Percentiles rank a stretch among this genome's conserved stretches.
Evolutionary conservation across 2,329 filamentous ascomycete species (phyloP).

Genomic region (Dactylellina cionopaga): DNA sequence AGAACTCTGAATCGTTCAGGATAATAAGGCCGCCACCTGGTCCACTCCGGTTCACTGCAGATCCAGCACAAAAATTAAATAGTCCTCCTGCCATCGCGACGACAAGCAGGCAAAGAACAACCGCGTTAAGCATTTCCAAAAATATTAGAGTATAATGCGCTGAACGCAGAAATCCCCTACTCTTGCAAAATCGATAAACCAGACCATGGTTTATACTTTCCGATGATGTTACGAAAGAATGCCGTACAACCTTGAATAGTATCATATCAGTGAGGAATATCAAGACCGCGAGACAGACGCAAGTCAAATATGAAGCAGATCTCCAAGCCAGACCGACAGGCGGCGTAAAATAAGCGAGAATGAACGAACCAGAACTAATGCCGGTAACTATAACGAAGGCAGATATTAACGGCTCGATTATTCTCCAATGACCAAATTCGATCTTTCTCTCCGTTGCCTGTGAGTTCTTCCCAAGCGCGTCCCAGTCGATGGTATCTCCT

Average conservation of each 20-base stretch:
- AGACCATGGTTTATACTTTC: slow-evolving; percentile 9
- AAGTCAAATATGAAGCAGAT: slow-evolving; percentile 63
- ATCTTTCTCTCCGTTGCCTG: slow-evolving; percentile 18
- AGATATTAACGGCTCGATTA: slow-evolving; percentile 61
- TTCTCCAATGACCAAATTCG: slow-evolving; percentile 61
- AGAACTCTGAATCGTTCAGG: slow-evolving; percentile 58
- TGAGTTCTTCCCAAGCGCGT: not conserved
- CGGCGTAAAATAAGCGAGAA: slow-evolving; percentile 63
- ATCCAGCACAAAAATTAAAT: slow-evolving; percentile 62
- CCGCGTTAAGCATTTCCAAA: slow-evolving; percentile 60
- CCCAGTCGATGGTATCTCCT: slow-evolving; percentile 12
- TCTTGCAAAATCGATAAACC: slow-evolving; percentile 36
- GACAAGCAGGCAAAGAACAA: slow-evolving; percentile 61
- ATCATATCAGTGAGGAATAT: slow-evolving; percentile 60
- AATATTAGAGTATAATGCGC: slow-evolving; percentile 21
- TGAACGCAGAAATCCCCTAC: slow-evolving; percentile 11
- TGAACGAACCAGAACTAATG: slow-evolving; percentile 61
- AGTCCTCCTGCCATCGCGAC: slow-evolving; percentile 62
- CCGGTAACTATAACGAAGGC: slow-evolving; percentile 60
- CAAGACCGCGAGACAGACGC: slow-evolving; percentile 58
- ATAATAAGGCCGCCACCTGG: slow-evolving; percentile 62
- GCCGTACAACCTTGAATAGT: slow-evolving; percentile 56
- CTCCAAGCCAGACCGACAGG: slow-evolving; percentile 63
- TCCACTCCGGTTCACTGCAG: slow-evolving; percentile 59
- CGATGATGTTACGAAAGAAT: slow-evolving; percentile 29